These are phyloP conservation scores for Ceratocystis harringtonii DNA, from an alignment of 2,329 filamentous ascomycete genomes.

Conservation along the genomic window DNA sequence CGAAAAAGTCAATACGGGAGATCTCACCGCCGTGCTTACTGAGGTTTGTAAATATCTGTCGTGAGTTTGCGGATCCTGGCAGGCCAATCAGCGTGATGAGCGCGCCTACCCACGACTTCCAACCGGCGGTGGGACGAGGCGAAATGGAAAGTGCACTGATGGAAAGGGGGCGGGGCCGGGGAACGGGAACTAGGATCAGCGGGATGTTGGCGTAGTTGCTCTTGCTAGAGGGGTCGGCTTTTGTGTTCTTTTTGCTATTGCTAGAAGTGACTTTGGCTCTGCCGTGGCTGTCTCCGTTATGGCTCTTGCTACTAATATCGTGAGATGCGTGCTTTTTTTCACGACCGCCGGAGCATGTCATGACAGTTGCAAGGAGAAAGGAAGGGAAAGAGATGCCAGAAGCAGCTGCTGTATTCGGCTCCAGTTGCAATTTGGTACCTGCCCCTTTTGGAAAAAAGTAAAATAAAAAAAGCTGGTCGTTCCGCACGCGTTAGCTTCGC, in stretches of 20 bases:
- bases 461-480: no score
- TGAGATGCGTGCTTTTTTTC: no score
- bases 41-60: neutral
- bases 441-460: no score
- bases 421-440: no score
- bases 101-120: conserved; percentile 2
- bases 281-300: no score
- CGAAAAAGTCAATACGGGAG: neutral
- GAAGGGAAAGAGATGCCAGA: no score
- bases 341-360: no score
- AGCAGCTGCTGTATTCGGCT: no score
- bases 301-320: no score
- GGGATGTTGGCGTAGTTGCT: neutral
- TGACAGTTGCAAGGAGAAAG: no score
- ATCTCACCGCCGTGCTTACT: neutral
- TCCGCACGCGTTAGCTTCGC: no score
- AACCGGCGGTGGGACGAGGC: neutral
- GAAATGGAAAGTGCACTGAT: neutral
- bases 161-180: neutral
- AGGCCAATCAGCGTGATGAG: neutral
- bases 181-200: neutral
- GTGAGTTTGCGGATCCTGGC: neutral
- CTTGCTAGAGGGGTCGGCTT: neutral
- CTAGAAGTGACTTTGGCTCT: neutral
- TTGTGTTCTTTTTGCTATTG: neutral